These are phyloP conservation scores for Erysimum cheiri DNA, from an alignment of 441 rosid genomes.

Conservation along the genomic window DNA sequence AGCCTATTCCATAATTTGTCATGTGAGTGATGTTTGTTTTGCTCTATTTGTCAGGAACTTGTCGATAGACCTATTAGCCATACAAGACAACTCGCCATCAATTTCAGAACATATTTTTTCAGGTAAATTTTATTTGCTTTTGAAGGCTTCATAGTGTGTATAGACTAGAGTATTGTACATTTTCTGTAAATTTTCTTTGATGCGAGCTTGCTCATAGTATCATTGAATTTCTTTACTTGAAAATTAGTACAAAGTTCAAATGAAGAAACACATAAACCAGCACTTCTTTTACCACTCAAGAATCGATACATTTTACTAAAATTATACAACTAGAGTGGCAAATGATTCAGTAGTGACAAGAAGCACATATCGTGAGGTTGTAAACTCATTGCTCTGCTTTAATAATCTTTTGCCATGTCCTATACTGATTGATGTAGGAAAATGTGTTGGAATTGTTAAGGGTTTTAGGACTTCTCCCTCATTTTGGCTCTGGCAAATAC, in stretches of 20 bases:
- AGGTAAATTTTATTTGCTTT: no score
- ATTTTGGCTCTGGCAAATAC: conserved; percentile 92
- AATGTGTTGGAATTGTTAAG: conserved; percentile 18
- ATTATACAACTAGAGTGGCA: conserved; percentile 2
- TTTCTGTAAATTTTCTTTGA: no score
- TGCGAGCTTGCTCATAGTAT: no score
- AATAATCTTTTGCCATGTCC: conserved; percentile 5
- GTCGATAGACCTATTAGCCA: no score
- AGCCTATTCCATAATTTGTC: no score
- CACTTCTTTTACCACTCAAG: neutral
- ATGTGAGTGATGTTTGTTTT: no score
- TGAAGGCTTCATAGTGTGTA: no score
- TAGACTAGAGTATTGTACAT: no score
- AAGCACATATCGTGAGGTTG: conserved; percentile 13
- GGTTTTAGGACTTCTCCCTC: conserved; percentile 59
- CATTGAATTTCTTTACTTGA: no score
- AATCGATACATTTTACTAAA: conserved; percentile 18
- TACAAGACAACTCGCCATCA: no score
- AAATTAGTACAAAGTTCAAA: neutral
- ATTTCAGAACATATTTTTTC: no score
- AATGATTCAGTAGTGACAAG: conserved; percentile 12
- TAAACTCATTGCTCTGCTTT: conserved; percentile 16
- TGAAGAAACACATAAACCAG: conserved; percentile 1
- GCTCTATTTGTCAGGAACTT: no score
- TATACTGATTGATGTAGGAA: conserved; percentile 14